Evolutionary conservation across 257 asterid species (phyloP), one percentile per base, ranked within the genome.

Genomic region (Jacaranda mimosifolia): DNA sequence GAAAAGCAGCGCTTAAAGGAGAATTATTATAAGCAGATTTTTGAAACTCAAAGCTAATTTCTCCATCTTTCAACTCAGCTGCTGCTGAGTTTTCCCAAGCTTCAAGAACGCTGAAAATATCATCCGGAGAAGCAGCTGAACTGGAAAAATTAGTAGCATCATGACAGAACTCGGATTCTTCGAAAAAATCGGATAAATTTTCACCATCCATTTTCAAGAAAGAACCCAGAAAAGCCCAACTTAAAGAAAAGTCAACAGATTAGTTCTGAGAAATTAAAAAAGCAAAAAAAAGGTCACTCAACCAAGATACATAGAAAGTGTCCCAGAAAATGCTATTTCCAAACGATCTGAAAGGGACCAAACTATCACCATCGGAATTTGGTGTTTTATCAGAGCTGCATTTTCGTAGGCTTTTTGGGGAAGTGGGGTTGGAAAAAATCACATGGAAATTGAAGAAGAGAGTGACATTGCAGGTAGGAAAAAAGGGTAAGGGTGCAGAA

Each of bases 21-120:
- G 70, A 51, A 56, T 49, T 49, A 49, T 49, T 12, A 49, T 4
- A 57, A n/a, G 53, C 81, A 4, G 86, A 74, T 15, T 84, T 89
- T 12, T 84, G 91, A 4, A 87, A 87, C 78, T 82, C 82, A 39
- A 86, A 83, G 68, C 74, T 79, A 3, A 0, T 15, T 4, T 13
- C n/a, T 15, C 21, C 21, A 53, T 64, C 52, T 65, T 75, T 48
- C 3, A 39, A 35, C 5, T 81, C 83, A 18, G 72, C 80, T 48
- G 77, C 80, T 0, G 4, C 65, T 21, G 74, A 73, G 3, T 63
- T 80, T 3, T 92, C 97, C 77, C 91, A 80, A 26, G 91, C 94
- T 75, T 91, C 97, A 3, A 94, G 84, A 14, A 89, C 83, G 9
- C 90, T 80, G 80, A 92, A 94, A 51, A 94, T 91, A 9, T 94